Base-by-base conservation (phyloP, 352 stramenopile species). In the Pythium sukuiense region DNA sequence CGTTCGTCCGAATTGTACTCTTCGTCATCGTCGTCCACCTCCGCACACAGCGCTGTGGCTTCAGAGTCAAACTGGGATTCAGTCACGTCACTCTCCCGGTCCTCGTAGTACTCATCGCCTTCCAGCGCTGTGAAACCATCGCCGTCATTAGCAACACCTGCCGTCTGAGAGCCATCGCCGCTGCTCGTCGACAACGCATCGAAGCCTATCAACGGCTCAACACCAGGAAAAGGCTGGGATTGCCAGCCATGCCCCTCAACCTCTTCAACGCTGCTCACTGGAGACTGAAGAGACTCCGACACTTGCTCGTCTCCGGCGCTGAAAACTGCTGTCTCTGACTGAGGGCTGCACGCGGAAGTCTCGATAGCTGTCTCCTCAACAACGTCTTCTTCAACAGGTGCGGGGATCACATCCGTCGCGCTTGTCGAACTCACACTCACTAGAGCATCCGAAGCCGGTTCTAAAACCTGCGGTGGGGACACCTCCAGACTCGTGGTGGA, bases 31-130 rank as follows among this genome's bases (percentile, higher is more conserved):
- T 54, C 35, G 6, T n/a, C 26, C 49, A 65, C 59, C n/a, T 65
- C 48, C 18, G 59, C 59, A 27, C 59, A 59, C 24, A 65, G 2
- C 20, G 59, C 35, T 9, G 26, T n/a, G 14, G 50, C 48, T 30
- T 65, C 59, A 35, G 48, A 52, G 1, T 65, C 26, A 35, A 65
- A 65, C 24, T 29, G 16, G 5, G 55, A 41, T 27, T 53, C 26
- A 5, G 26, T 27, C 41, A 26, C 41, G 41, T 26, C 41, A 13
- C 41, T 49, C n/a, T 49, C 16, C 6, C 41, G 41, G 16, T 49
- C 41, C 14, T 8, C n/a, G 16, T 27, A 49, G 41, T 26, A 26
- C 16, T 26, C 41, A 9, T 49, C 41, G 8, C 26, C 41, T 24
- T 49, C 41, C 7, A 49, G 41, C 5, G 41, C 41, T 9, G 41